These are phyloP conservation scores for Selenicereus undatus DNA, from an alignment of 148 eudicot species.

Conservation along the genomic window DNA sequence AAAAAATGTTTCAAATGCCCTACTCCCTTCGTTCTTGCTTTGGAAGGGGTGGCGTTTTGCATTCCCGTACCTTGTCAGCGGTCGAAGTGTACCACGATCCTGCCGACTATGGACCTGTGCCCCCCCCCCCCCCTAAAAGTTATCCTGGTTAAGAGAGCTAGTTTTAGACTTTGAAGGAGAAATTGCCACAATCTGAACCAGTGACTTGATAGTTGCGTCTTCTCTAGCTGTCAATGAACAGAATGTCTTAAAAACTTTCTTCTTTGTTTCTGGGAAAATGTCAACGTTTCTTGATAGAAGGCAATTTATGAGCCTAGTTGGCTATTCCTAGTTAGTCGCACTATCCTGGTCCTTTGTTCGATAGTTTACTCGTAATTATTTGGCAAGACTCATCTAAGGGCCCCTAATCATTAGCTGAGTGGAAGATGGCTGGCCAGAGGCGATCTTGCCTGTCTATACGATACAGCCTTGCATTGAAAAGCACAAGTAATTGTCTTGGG, in stretches of 20 bases:
- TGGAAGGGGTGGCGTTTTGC: no score
- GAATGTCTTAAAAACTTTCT: background rate
- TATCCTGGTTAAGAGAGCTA: background rate
- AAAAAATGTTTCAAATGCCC: no score
- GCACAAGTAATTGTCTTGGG: background rate
- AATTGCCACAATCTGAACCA: background rate
- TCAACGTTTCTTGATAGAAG: background rate
- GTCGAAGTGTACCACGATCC: no score
- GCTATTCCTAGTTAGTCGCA: background rate
- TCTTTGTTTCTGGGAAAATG: background rate
- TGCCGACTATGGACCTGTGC: no score
- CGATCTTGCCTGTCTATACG: no score
- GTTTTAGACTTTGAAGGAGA: background rate
- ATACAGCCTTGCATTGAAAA: background rate
- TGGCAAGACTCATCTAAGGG: background rate
- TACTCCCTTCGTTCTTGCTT: no score
- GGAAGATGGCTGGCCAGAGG: no score
- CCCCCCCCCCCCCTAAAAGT: no score
- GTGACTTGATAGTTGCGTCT: background rate
- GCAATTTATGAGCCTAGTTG: background rate
- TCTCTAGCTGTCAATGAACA: background rate
- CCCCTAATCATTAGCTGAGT: no score
- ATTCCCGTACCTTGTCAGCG: no score
- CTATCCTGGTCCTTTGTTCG: background rate
- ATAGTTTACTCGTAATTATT: background rate